Conservation (phyloP, 1,284 basidiomycete genomes). For the Puccinia triticina region DNA sequence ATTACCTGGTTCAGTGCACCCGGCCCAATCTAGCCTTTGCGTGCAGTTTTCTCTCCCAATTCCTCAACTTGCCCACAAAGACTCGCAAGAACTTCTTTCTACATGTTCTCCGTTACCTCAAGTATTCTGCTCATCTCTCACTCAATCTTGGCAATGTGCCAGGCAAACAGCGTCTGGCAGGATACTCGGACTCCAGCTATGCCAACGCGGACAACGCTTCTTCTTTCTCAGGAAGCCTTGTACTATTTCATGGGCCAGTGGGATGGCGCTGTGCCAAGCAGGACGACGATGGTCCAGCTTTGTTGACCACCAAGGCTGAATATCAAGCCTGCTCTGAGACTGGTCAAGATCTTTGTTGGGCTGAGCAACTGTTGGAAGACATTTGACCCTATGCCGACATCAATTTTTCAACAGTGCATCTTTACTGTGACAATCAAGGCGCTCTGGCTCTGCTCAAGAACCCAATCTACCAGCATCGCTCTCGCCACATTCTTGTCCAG, state of each 20-base stretch:
- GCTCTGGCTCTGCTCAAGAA: not conserved
- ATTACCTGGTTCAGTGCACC: slow-evolving; percentile 32
- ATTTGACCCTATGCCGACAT: no score
- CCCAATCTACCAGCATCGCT: no score
- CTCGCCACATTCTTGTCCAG: no score
- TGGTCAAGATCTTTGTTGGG: not conserved
- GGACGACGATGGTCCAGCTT: slow-evolving; percentile 11
- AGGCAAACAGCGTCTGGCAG: not conserved
- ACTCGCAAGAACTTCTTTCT: not conserved
- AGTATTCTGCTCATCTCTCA: not conserved
- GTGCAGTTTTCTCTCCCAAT: slow-evolving; percentile 3
- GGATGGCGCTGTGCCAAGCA: not conserved
- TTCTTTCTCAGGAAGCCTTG: not conserved
- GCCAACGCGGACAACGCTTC: not conserved
- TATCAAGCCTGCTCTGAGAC: not conserved
- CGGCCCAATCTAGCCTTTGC: slow-evolving; percentile 19
- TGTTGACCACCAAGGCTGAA: slow-evolving; percentile 37
- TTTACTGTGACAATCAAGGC: slow-evolving; percentile 29
- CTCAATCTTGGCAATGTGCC: not conserved
- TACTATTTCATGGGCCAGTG: not conserved
- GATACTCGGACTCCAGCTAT: not conserved
- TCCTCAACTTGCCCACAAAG: not conserved
- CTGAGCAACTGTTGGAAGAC: not conserved
- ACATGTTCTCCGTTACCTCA: not conserved
- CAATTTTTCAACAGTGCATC: not conserved